Evolutionary conservation across 2,329 filamentous ascomycete genomes (phyloP), one percentile per base, ranked within the genome.

Genomic region (Cercospora canescens): DNA sequence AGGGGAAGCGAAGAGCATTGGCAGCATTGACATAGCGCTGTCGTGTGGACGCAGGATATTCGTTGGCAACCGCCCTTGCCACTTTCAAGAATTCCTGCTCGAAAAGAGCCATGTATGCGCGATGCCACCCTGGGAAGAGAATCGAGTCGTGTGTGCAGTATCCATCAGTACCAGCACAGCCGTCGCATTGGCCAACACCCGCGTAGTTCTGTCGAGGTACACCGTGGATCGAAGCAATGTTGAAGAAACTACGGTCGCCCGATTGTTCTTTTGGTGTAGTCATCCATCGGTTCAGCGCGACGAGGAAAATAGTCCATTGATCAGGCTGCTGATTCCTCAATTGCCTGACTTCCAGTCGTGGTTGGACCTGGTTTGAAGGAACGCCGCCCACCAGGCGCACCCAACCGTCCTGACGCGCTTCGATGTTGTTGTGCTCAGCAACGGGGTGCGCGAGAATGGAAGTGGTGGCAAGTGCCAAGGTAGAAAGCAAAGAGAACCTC

Each of bases 111-210:
- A 75, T 55, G 52, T 74, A 75, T 28, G 67, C 66, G 30, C 73
- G 71, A 54, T 75, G 73, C 73, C 73, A 75, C 34, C 67, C 62
- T 3, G 73, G 73, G 62, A 75, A 75, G 28, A 71, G 69, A 28
- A 73, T 59, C 14, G 70, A 72, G 50, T 71, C 66, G 68, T 75
- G 73, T 11, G 67, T 54, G 60, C 73, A 74, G 64, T 75, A 75
- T 21, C 73, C 73, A 41, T 71, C 70, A 26, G 71, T 54, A 3
- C 66, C 69, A 34, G 41, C 39, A 58, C 71, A 73, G 12, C 26
- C 50, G 50, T 45, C 26, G 58, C 71, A 73, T 45, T 70, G 69
- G n/a, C 39, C 60, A 7, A 73, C 72, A 21, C 62, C 50, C 34
- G 73, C 67, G 62, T 69, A 75, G 54, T 70, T 63, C 14, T 67